Conservation (phyloP, 2,329 filamentous ascomycete genomes). For the Aspergillus fumigatiaffinis region DNA sequence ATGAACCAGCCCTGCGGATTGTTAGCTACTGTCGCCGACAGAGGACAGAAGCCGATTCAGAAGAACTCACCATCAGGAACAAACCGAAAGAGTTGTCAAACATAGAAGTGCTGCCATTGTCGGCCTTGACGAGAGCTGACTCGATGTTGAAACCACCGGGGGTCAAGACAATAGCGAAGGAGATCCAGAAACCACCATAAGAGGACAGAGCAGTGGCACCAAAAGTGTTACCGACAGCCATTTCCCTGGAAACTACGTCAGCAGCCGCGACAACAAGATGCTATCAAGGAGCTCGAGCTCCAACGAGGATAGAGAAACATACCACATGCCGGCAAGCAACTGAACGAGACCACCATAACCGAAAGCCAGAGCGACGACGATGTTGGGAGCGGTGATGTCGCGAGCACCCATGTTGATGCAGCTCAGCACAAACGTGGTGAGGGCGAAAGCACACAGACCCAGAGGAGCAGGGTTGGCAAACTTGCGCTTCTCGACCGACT, state of each 20-base stretch:
- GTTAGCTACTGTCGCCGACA: constrained; percentile 6
- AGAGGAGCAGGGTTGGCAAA: constrained; percentile 77
- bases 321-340: constrained; percentile 83
- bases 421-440: constrained; percentile 78
- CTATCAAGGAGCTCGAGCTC: background rate
- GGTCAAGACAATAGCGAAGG: constrained; percentile 67
- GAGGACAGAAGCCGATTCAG: background rate
- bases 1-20: constrained; percentile 69
- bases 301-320: constrained; percentile 26
- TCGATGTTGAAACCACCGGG: constrained; percentile 63
- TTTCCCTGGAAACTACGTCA: constrained; percentile 58
- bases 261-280: background rate
- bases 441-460: constrained; percentile 72
- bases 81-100: constrained; percentile 64
- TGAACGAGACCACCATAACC: constrained; percentile 77
- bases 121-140: constrained; percentile 30
- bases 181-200: constrained; percentile 81
- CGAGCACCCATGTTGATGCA: constrained; percentile 67
- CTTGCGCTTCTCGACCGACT: constrained; percentile 61
- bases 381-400: constrained; percentile 57
- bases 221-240: constrained; percentile 83
- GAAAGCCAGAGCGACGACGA: constrained; percentile 66
- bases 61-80: constrained; percentile 58
- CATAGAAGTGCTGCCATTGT: constrained; percentile 31
- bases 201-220: constrained; percentile 77